A percentile compares a stretch with the other conserved stretches of the same genome.
Evolutionary conservation across 1,284 basidiomycete species (phyloP).

Genomic region (Apiotrichum sp.): DNA sequence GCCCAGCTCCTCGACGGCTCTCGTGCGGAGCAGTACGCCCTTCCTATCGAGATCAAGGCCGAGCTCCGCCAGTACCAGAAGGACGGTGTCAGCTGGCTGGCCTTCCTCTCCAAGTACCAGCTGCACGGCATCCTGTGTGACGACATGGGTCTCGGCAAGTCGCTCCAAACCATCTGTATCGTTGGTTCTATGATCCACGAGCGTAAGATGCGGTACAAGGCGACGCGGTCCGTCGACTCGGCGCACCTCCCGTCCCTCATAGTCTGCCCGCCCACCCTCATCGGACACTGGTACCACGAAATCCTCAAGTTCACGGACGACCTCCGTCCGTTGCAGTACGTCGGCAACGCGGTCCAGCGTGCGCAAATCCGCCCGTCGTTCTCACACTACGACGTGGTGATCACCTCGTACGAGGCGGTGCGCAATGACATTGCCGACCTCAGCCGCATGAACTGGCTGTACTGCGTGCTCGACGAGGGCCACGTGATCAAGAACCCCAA

Average conservation of each 20-base stretch:
- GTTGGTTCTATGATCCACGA: conserved; percentile 91
- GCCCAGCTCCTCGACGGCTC: conserved; percentile 88
- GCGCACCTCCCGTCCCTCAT: conserved; percentile 90
- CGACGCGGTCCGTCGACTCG: conserved; percentile 67
- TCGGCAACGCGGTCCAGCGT: conserved; percentile 84
- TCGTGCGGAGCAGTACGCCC: conserved; percentile 84
- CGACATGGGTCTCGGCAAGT: conserved; percentile 99
- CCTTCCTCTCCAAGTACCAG: conserved; percentile 93
- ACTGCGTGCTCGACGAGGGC: conserved; percentile 96
- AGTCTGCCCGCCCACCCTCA: conserved; percentile 92
- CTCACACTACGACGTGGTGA: conserved; percentile 73
- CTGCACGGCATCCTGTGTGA: conserved; percentile 97
- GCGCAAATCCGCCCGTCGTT: conserved; percentile 62
- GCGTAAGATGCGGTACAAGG: conserved; percentile 63
- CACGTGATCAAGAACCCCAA: conserved; percentile 99
- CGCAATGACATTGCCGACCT: conserved; percentile 86
- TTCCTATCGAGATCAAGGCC: conserved; percentile 86
- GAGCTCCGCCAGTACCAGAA: conserved; percentile 96
- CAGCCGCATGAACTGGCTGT: conserved; percentile 76
- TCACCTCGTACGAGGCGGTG: conserved; percentile 96
- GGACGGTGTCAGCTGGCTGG: conserved; percentile 98
- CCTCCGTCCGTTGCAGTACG: conserved; percentile 79
- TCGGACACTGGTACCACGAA: conserved; percentile 98
- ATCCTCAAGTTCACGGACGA: conserved; percentile 80
- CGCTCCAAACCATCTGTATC: conserved; percentile 96